phyloP scores from a whole-genome alignment of 805 yeast species.

The Candida germanica region DNA sequence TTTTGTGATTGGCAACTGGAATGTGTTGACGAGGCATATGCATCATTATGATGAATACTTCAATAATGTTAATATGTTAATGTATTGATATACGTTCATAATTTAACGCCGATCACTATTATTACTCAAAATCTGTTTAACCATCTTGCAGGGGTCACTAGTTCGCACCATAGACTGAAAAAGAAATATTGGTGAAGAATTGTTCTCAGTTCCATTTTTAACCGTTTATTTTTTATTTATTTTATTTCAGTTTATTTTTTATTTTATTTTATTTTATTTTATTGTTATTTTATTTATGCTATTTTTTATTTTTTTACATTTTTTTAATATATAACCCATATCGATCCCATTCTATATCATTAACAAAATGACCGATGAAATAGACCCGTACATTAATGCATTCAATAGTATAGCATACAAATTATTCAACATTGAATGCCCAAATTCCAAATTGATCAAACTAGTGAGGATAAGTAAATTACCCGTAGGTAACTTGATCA shows the following conservation, averaged over 20 bases:
- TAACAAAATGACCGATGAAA: no score
- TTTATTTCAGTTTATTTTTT: conserved; percentile 1
- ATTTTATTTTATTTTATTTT: neutral
- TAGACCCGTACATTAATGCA: conserved; percentile 3
- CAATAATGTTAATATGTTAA: no score
- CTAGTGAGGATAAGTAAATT: conserved; percentile 11
- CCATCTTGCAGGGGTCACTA: no score
- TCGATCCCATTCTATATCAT: no score
- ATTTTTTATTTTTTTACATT: neutral
- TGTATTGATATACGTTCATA: no score
- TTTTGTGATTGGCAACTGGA: no score
- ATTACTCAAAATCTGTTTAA: no score
- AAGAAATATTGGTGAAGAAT: no score
- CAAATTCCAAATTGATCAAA: conserved; percentile 6
- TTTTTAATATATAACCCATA: neutral
- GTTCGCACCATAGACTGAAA: no score
- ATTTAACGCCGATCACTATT: no score
- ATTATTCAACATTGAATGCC: conserved; percentile 2
- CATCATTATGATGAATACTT: no score
- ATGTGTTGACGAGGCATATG: no score
- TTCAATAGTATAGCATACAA: conserved; percentile 1
- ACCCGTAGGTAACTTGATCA: conserved; percentile 10
- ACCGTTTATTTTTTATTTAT: neutral
- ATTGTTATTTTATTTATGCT: neutral
- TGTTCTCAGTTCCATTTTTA: conserved; percentile 2